Base-by-base conservation (phyloP, 148 eudicot species). In the Cornus suecica region DNA sequence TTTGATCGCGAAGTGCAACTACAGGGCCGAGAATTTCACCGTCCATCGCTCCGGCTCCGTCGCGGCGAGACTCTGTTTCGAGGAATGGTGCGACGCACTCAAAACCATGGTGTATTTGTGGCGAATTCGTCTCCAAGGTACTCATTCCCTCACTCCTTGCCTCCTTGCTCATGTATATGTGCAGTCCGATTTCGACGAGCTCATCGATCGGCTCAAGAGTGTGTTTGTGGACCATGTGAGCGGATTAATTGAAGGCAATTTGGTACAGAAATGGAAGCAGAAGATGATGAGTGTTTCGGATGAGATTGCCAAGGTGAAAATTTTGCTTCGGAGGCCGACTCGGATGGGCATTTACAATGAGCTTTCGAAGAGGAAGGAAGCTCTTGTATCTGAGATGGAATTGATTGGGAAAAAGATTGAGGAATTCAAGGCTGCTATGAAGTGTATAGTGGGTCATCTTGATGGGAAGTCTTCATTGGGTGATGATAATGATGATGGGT, bases 131-230 rank as follows among this genome's bases (percentile, higher is more conserved):
- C 26, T 91, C 0, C 51, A 78, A 14, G 77, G 77, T 2, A 72
- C 24, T 1, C 81, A 72, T 22, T 37, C 42, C 0, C 77, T 84
- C 5, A 65, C 65, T 15, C 97, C 93, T 0, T 13, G 3, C 9
- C 62, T 91, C 10, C 69, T 82, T 1, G 78, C 65, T 1, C 82
- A 84, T 22, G 85, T 88, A 10, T 2, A 64, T 20, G 88, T 91
- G 54, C 75, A 87, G 0, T 89, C 93, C 0, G 93, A 88, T 68
- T 56, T 58, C 1, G 85, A 61, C 6, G 97, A 91, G 82, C 80
- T 91, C 2, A 74, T 82, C 20, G 84, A 69, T 6, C 81, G 88
- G 23, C 67, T 91, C 26, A 85, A 72, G 24, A 63, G 68, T 23
- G 10, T 89, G 74, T 91, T 91, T 61, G 14, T 56, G 31, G 84